Conservation (phyloP, 2,329 filamentous ascomycete genomes). For the Diplodia mutila region DNA sequence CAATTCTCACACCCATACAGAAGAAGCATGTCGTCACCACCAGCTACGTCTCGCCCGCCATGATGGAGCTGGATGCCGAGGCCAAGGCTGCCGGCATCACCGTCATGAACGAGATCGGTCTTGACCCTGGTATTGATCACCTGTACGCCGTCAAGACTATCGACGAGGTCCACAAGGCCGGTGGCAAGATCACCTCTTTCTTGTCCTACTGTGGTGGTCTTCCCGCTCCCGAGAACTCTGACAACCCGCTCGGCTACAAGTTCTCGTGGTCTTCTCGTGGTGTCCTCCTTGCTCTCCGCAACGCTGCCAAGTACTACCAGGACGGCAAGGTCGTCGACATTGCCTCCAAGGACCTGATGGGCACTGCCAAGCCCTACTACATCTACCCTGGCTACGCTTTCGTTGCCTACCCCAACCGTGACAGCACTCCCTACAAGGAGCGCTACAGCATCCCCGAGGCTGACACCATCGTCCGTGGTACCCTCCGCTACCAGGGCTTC, state of each 20-base stretch:
- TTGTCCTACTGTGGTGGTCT: conserved; percentile 84
- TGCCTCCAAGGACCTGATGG: conserved; percentile 74
- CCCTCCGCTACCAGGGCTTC: conserved; percentile 86
- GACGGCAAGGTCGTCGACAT: conserved; percentile 71
- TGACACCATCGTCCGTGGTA: conserved; percentile 81
- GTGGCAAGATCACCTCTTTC: conserved; percentile 84
- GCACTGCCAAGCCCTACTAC: conserved; percentile 81
- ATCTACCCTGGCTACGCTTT: conserved; percentile 89
- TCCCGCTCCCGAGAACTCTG: conserved; percentile 68
- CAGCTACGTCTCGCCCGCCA: conserved; percentile 88
- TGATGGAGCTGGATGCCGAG: conserved; percentile 82
- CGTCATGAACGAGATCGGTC: conserved; percentile 95
- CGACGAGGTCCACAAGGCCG: conserved; percentile 80
- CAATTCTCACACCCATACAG: conserved; percentile 12
- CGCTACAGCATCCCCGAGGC: conserved; percentile 92
- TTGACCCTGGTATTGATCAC: conserved; percentile 74
- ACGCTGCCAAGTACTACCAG: conserved; percentile 81
- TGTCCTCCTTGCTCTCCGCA: conserved; percentile 83
- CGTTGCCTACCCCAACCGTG: conserved; percentile 91
- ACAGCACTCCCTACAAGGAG: conserved; percentile 85
- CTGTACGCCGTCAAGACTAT: conserved; percentile 87
- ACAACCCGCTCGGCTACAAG: conserved; percentile 93
- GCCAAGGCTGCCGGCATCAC: conserved; percentile 91
- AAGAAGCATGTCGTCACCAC: conserved; percentile 98
- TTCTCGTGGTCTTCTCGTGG: conserved; percentile 78